phyloP scores from a whole-genome alignment of 345 rosid genomes.

The Raphanus sativus region DNA sequence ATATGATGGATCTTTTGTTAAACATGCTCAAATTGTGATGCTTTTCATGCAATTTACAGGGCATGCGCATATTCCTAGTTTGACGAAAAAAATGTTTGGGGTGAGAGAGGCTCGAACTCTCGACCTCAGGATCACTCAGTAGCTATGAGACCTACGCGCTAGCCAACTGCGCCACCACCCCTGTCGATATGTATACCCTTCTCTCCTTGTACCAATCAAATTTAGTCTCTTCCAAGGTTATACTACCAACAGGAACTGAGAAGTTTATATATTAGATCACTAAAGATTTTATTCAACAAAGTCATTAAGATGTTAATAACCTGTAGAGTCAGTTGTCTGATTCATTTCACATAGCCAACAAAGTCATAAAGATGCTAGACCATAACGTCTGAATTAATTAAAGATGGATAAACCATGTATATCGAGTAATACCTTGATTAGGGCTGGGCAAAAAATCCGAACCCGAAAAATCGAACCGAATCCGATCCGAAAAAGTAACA shows the following conservation, averaged over 20 bases:
- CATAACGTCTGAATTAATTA: not conserved
- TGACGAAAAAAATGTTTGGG: constrained; percentile 39
- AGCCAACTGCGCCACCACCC: constrained; percentile 99
- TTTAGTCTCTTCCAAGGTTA: not conserved
- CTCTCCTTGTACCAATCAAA: not conserved
- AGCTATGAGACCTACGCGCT: constrained; percentile 98
- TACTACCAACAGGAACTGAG: too few species aligned
- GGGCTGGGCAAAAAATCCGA: too few species aligned
- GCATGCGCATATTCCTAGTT: not conserved
- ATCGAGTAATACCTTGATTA: not conserved
- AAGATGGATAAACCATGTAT: not conserved
- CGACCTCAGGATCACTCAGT: constrained; percentile 88
- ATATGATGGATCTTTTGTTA: not conserved
- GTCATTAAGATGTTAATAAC: not conserved
- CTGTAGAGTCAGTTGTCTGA: not conserved
- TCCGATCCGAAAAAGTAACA: too few species aligned
- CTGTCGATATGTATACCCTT: not conserved
- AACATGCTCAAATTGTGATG: not conserved
- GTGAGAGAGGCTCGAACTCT: constrained; percentile 96
- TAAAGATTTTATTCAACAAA: not conserved
- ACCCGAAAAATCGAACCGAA: too few species aligned
- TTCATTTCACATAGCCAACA: not conserved
- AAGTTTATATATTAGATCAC: too few species aligned
- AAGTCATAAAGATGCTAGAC: not conserved
- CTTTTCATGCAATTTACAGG: not conserved